Evolutionary conservation across 345 rosid species (phyloP).

Genomic region (Acer saccharum): DNA sequence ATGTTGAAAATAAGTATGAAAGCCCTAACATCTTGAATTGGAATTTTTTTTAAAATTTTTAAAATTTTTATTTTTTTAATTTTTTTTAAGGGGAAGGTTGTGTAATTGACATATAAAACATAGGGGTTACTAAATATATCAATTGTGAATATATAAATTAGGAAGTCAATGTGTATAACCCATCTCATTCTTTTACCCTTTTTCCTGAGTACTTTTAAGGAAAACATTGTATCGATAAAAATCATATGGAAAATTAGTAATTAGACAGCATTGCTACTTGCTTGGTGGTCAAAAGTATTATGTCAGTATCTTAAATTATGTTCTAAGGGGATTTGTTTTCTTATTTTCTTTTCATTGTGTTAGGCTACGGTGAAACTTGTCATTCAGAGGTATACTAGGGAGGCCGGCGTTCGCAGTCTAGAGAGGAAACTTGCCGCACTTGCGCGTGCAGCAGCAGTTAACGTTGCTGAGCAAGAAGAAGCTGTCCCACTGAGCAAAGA

Average conservation of each 20-base stretch:
- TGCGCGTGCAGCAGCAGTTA: slow-evolving; percentile 98
- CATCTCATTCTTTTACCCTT: not conserved
- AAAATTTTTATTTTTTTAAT: no score
- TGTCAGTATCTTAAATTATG: not conserved
- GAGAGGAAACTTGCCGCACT: slow-evolving; percentile 94
- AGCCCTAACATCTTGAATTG: not conserved
- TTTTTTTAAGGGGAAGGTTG: not conserved
- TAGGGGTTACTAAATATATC: not conserved
- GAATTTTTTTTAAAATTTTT: not conserved
- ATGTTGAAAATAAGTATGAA: not conserved
- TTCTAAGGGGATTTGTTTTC: not conserved
- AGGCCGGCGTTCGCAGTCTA: slow-evolving; percentile 92
- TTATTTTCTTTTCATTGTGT: slow-evolving; percentile 16
- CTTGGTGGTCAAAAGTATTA: not conserved
- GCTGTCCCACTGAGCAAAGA: slow-evolving; percentile 71
- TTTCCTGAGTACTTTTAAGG: not conserved
- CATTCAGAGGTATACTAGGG: slow-evolving; percentile 94
- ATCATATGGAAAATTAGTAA: not conserved
- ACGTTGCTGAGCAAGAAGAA: slow-evolving; percentile 86
- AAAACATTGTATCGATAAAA: slow-evolving; percentile 1
- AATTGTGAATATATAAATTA: not conserved
- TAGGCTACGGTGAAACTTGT: slow-evolving; percentile 84
- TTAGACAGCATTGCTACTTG: not conserved
- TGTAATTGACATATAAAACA: not conserved
- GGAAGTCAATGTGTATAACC: not conserved